Evolutionary conservation across 495 filamentous ascomycete genomes (phyloP).

Genomic region (Penicillium canariense): DNA sequence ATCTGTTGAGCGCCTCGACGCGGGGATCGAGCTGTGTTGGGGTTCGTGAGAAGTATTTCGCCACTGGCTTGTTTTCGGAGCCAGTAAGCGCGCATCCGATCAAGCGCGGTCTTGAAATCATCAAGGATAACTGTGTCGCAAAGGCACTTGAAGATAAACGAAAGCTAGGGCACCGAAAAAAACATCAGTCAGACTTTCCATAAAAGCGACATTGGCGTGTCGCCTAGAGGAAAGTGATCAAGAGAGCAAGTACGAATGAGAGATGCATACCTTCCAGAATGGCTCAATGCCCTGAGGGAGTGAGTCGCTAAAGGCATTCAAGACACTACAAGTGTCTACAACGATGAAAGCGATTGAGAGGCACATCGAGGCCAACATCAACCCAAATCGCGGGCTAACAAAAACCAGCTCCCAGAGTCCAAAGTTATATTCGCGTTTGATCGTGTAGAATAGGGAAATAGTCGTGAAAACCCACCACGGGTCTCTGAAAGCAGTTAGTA

Average conservation of each 20-base stretch:
- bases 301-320: slow-evolving; percentile 25
- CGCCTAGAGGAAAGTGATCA: no score
- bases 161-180: slow-evolving; percentile 40
- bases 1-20: background rate
- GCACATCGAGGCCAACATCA: slow-evolving; percentile 55
- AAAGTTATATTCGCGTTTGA: slow-evolving; percentile 53
- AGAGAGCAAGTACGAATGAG: background rate
- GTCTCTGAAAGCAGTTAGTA: slow-evolving; percentile 35
- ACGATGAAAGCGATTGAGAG: slow-evolving; percentile 54
- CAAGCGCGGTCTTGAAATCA: slow-evolving; percentile 61
- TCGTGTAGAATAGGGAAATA: slow-evolving; percentile 50
- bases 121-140: slow-evolving; percentile 59
- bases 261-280: slow-evolving; percentile 39
- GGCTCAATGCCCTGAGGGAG: slow-evolving; percentile 38
- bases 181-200: background rate
- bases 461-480: slow-evolving; percentile 62
- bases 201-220: no score
- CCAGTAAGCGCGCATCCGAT: slow-evolving; percentile 14
- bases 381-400: slow-evolving; percentile 53
- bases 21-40: background rate
- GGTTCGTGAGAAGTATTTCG: slow-evolving; percentile 4
- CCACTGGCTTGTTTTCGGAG: slow-evolving; percentile 15
- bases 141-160: slow-evolving; percentile 59
- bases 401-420: slow-evolving; percentile 45
- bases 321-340: slow-evolving; percentile 42